Evolutionary conservation across 202 grass and related monocot genomes (phyloP), one percentile per base, ranked within the genome.

Genomic region (Cymbopogon flexuosus): DNA sequence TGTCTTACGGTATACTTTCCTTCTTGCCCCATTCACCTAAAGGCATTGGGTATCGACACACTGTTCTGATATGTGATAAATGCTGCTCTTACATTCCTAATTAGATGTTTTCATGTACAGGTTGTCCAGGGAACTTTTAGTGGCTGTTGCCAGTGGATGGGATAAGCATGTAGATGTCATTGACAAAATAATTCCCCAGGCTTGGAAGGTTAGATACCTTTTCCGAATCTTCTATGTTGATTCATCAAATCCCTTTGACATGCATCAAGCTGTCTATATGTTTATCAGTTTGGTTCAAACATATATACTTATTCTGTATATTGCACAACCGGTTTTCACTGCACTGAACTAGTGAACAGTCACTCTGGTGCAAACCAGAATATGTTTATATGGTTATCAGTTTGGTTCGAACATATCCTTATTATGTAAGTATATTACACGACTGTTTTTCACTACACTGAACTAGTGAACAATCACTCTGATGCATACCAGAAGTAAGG

Each of bases 181-280:
- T 12, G 77, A 94, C 65, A 94, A 91, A 91, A 85, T 98, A 68
- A 91, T 89, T 89, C 95, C 95, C 13, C 92, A 93, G 61, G 70
- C 85, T 79, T 98, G 95, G 95, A 98, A 94, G 95, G 95, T 98
- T 76, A 8, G 43, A 33, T 74, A 73, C 61, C 24, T 71, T 63
- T 84, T 65, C 18, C 35, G 51, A 65, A 51, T 76, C 6, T 61
- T 72, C 8, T 78, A 72, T 66, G 21, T 66, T 39, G 39, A 56
- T 49, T 29, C 37, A 81, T 81, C 34, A 45, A 37, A 71, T 24
- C 22, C 10, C 12, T 76, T n/a, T 42, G 7, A 18, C 35, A 23
- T 68, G 51, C 29, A 18, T 68, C 40, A 84, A 54, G 18, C 56
- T 78, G 3, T 27, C 63, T 19, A 77, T 23, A 23, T 58, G 56